These are phyloP conservation scores for Acanthamoeba pearcei DNA, from an alignment of 208 protist species.

Conservation along the genomic window DNA sequence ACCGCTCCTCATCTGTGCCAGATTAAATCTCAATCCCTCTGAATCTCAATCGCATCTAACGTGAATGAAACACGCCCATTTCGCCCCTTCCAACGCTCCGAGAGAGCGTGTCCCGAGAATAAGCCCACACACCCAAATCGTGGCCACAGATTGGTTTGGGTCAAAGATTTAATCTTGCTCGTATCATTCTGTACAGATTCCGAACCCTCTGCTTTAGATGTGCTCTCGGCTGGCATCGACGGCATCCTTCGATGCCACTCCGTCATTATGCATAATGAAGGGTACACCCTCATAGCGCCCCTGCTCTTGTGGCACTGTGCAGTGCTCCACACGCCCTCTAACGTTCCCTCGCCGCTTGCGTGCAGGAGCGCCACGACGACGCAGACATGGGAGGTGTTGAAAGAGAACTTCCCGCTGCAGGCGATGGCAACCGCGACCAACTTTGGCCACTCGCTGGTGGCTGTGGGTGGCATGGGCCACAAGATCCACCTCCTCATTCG, in stretches of 20 bases:
- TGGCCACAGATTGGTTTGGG: background rate
- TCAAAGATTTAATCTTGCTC: background rate
- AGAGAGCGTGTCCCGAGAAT: background rate
- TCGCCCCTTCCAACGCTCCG: too few relatives aligned
- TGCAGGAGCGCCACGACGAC: background rate
- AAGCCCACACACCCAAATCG: background rate
- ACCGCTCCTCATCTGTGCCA: background rate
- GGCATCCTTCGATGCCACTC: background rate
- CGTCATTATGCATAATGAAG: background rate
- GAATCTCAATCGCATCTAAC: too few relatives aligned
- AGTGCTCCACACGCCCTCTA: background rate
- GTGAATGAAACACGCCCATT: too few relatives aligned
- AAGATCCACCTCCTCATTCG: constrained; percentile 39
- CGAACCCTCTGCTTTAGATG: background rate
- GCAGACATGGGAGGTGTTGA: constrained; percentile 6
- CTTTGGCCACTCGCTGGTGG: constrained; percentile 55
- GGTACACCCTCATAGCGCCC: background rate
- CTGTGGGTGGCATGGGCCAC: constrained; percentile 35
- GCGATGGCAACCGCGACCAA: constrained; percentile 8
- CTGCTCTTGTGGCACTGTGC: background rate
- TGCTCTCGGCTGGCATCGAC: background rate
- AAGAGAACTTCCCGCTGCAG: constrained; percentile 44
- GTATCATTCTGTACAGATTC: too few relatives aligned
- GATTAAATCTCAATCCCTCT: too few relatives aligned
- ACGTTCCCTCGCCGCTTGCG: background rate